These are phyloP conservation scores for Hypomontagnella monticulosa DNA, from an alignment of 495 filamentous ascomycete genomes.

Conservation along the genomic window DNA sequence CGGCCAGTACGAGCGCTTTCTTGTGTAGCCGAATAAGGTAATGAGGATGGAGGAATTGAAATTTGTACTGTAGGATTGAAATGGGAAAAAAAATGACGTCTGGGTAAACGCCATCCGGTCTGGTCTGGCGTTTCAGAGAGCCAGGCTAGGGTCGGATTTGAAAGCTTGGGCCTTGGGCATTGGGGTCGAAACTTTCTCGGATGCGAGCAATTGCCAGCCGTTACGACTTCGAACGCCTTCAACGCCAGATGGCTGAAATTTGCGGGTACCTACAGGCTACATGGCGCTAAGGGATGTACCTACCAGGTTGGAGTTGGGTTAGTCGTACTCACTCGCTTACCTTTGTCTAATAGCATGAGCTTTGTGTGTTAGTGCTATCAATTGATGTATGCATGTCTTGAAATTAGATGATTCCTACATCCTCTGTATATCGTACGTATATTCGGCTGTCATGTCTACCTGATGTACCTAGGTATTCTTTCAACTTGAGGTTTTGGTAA, in stretches of 20 bases:
- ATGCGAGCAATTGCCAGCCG: slow-evolving; percentile 16
- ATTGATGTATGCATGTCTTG: too few relatives aligned
- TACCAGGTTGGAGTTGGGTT: neutral
- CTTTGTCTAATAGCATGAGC: too few relatives aligned
- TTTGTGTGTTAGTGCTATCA: too few relatives aligned
- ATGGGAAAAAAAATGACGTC: slow-evolving; percentile 44
- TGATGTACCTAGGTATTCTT: too few relatives aligned
- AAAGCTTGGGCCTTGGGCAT: slow-evolving; percentile 13
- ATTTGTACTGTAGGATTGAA: slow-evolving; percentile 5
- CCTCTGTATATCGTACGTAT: too few relatives aligned
- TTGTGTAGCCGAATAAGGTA: slow-evolving; percentile 1
- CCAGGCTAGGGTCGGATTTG: slow-evolving; percentile 22
- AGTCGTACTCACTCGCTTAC: neutral
- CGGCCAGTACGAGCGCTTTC: neutral
- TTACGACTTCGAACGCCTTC: neutral
- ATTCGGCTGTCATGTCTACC: too few relatives aligned
- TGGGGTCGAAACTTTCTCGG: slow-evolving; percentile 9
- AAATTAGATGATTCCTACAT: too few relatives aligned
- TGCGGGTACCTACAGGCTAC: slow-evolving; percentile 6
- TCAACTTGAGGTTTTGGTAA: too few relatives aligned
- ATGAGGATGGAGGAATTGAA: slow-evolving; percentile 30
- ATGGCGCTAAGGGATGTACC: neutral
- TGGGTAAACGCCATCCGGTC: slow-evolving; percentile 33
- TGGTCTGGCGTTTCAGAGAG: slow-evolving; percentile 28
- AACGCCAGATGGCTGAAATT: slow-evolving; percentile 14